Base-by-base conservation (phyloP, 345 rosid genomes). In the Luvunga scandens region DNA sequence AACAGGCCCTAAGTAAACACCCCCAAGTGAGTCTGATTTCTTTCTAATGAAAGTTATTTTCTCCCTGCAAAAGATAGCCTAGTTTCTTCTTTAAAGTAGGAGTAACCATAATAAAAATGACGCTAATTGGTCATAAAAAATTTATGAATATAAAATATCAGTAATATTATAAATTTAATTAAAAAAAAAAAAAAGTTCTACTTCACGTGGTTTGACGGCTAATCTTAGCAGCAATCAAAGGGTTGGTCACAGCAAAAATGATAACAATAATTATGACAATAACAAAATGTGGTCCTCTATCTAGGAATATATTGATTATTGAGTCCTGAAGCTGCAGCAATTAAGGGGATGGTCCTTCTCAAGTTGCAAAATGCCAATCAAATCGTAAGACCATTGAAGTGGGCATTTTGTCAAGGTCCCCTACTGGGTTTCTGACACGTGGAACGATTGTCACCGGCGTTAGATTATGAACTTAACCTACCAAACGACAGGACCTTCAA, bases 211-310 rank as follows among this genome's bases (percentile, higher is more conserved):
- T 45, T 63, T 30, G 30, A 62, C 62, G 30, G 61, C 60, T 31
- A 42, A 25, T 39, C 25, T 27, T 75, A 31, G 22, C 4, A 38
- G 36, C 65, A 61, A 6, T 24, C 34, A 2, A 45, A 71, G 80
- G 39, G 39, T 8, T 28, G n/a, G 62, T 75, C 45, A 50, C 6
- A 45, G 18, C 16, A 13, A 45, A 45, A 45, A 12, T 13, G 14
- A 13, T 45, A 45, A 45, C 50, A 45, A 42, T 42, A 12, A 42
- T 42, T 10, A 42, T 42, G 50, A 42, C 50, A 12, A 53, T 16
- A 18, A 53, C 21, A 34, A 60, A 76, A 61, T 33, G 71, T 80
- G 82, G 86, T 80, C 86, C 84, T 71, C 28, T 72, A 53, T 72
- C 77, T 48, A 64, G 36, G 39, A 75, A 63, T 28, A 27, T 3